phyloP scores from a whole-genome alignment of 148 eudicot genomes.

The Rhododendron williamsianum region DNA sequence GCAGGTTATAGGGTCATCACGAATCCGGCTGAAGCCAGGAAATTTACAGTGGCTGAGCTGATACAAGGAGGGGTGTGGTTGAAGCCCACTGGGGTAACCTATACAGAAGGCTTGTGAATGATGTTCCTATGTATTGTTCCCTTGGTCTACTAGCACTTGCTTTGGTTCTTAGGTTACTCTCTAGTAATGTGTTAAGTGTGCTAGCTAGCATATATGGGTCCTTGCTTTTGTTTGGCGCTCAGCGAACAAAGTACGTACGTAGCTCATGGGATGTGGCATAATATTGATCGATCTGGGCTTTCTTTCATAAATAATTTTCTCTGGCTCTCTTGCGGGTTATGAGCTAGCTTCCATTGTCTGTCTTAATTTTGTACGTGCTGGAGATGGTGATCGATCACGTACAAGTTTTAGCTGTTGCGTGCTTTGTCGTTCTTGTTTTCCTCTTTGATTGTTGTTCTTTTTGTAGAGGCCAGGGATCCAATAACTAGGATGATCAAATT shows the following conservation, averaged over 20 bases:
- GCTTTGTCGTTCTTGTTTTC: not conserved
- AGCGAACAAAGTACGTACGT: too few relatives aligned
- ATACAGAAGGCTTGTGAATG: slow-evolving; percentile 29
- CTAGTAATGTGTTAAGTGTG: not conserved
- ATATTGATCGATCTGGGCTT: not conserved
- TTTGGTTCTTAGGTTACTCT: not conserved
- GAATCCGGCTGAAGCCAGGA: slow-evolving; percentile 24
- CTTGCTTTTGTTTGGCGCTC: not conserved
- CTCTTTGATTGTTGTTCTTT: too few relatives aligned
- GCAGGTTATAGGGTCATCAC: slow-evolving; percentile 36
- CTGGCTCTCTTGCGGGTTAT: not conserved
- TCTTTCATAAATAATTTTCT: not conserved
- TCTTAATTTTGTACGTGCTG: not conserved
- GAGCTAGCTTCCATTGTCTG: not conserved
- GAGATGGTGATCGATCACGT: not conserved
- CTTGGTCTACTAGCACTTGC: not conserved
- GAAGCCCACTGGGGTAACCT: slow-evolving; percentile 31
- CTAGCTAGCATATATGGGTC: not conserved
- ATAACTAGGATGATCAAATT: not conserved
- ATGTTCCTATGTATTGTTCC: not conserved
- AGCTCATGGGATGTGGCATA: not conserved
- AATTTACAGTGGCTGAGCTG: slow-evolving; percentile 32
- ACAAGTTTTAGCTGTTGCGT: not conserved
- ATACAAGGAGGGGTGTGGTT: slow-evolving; percentile 44
- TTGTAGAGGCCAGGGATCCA: not conserved